phyloP scores from a whole-genome alignment of 352 stramenopile genomes.

The Phytopythium cucurbitacearum region DNA sequence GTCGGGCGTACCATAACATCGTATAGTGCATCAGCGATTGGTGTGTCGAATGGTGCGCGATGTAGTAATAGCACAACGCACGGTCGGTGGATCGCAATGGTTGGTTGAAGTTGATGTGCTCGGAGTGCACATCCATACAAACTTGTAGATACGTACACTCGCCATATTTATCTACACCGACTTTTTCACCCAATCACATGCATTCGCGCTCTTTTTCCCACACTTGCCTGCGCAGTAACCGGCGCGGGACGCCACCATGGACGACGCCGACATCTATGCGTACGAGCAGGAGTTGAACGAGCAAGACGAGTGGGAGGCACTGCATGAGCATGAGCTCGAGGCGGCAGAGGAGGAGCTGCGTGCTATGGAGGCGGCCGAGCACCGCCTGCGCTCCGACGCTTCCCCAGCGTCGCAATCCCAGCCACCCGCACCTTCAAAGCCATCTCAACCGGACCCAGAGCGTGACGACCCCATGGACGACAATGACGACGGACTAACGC shows the following conservation, averaged over 20 bases:
- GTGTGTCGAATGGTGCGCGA: no score
- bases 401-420: background rate
- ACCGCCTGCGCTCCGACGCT: slow-evolving; percentile 1
- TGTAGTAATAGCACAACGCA: no score
- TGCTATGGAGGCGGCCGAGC: slow-evolving; percentile 50
- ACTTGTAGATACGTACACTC: no score
- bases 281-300: slow-evolving; percentile 76
- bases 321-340: slow-evolving; percentile 80
- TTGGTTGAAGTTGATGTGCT: no score
- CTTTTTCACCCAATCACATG: slow-evolving; percentile 23
- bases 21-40: no score
- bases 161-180: no score
- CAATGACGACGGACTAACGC: slow-evolving; percentile 22
- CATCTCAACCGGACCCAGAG: background rate
- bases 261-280: slow-evolving; percentile 69
- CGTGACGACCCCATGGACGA: slow-evolving; percentile 8
- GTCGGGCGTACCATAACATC: no score
- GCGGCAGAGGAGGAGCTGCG: slow-evolving; percentile 59
- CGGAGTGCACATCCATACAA: no score
- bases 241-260: slow-evolving; percentile 21
- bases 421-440: background rate
- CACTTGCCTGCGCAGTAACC: background rate
- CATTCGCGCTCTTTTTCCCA: slow-evolving; percentile 25
- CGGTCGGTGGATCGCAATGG: no score
- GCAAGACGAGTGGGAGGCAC: slow-evolving; percentile 81